Percentiles rank a stretch among this genome's conserved stretches.
Evolutionary conservation across 2,329 filamentous ascomycete species (phyloP).

Genomic region (Incumbomyces lentus): DNA sequence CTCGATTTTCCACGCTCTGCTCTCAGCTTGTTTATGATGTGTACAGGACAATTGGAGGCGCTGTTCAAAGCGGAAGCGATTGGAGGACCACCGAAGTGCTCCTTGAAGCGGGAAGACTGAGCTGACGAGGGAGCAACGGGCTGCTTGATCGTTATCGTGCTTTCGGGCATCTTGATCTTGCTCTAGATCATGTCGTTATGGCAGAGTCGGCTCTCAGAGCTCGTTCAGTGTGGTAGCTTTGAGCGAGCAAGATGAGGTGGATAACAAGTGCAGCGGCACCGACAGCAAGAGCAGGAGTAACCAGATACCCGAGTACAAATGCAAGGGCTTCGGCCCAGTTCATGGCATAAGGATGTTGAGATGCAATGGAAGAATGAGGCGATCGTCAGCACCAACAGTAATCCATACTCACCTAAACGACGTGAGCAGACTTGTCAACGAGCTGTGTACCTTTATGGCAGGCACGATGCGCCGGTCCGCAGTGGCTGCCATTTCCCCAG

Average conservation of each 20-base stretch:
- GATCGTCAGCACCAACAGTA: neutral
- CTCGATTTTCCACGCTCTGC: neutral
- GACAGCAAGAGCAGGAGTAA: conserved; percentile 6
- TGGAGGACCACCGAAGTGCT: neutral
- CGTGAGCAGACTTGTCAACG: too few species aligned
- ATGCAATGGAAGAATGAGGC: conserved; percentile 1
- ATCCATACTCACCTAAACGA: neutral
- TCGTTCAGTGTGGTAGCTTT: conserved; percentile 1
- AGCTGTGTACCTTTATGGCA: too few species aligned
- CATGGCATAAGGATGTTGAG: neutral
- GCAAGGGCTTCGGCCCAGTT: conserved; percentile 1
- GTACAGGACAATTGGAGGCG: neutral
- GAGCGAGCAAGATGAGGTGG: conserved; percentile 1
- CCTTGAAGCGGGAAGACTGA: too few species aligned
- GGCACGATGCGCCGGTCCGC: too few species aligned
- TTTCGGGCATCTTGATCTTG: neutral
- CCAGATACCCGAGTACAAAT: conserved; percentile 6
- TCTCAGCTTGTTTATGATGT: neutral
- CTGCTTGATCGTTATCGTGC: too few species aligned
- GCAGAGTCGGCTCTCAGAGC: conserved; percentile 2
- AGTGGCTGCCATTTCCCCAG: too few species aligned
- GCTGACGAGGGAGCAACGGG: too few species aligned
- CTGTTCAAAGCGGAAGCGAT: neutral
- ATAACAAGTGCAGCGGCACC: conserved; percentile 5
- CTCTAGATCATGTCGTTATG: neutral